Evolutionary conservation across 257 asterid genomes (phyloP), one percentile per base, ranked within the genome.

Genomic region (Apocynum venetum): DNA sequence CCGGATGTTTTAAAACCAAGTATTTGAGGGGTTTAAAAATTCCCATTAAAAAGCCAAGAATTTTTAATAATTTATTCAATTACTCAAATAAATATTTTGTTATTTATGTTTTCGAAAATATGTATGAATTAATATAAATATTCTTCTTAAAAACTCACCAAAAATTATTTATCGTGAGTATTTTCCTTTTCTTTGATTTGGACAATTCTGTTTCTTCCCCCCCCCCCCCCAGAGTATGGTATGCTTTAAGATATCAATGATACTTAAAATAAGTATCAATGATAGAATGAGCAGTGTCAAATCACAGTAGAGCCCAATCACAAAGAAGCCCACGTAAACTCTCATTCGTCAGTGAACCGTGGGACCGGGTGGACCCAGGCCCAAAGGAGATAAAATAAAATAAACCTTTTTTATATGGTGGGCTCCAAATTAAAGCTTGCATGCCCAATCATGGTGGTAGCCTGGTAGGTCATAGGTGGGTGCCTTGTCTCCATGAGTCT

Each of bases 361-460:
- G 75, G 78, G 71, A 65, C 82, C 49, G 41, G 38, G 66, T 51
- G 49, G 78, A n/a, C 36, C 61, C 49, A 31, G n/a, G 75, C 78
- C 78, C 70, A 73, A 65, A 73, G 53, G 0, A 52, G 51, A 73
- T 25, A 0, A 64, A 65, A 63, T 40, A 73, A 64, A 64, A 3
- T 40, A 79, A 3, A n/a, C 48, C 48, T 55, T 63, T 52, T 64
- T 41, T 14, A 14, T 14, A 31, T 47, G 43, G 78, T 72, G 74
- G 77, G 70, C 78, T 79, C 67, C 78, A 15, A 19, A 41, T 3
- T 9, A 20, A 20, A 53, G 60, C 20, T 35, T 76, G 31, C 46
- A 38, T 61, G 82, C 78, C 78, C 82, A 78, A 72, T 72, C 82
- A 78, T 51, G 43, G 35, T 25, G 40, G 41, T n/a, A n/a, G n/a